Conservation (phyloP, 306 rosid species). For the Acacia crassicarpa region DNA sequence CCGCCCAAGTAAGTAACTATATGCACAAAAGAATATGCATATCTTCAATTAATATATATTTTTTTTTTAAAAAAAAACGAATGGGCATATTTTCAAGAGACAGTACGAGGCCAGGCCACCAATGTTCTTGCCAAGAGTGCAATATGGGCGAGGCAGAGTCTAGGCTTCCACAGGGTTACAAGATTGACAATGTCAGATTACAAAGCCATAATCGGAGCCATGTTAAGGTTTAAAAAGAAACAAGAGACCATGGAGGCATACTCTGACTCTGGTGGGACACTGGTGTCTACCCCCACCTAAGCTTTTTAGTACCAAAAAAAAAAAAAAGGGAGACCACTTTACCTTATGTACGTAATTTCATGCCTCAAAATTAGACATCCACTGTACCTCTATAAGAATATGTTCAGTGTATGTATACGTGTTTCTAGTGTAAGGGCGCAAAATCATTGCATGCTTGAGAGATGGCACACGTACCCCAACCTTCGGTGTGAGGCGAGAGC, state of each 20-base stretch:
- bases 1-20: not conserved
- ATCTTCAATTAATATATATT: not conserved
- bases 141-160: not conserved
- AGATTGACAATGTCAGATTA: slow-evolving; percentile 1
- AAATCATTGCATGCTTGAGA: slow-evolving; percentile 58
- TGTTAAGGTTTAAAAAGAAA: not conserved
- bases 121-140: slow-evolving; percentile 3
- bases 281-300: no score
- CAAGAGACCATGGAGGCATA: not conserved
- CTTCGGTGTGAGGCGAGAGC: slow-evolving; percentile 80
- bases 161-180: not conserved
- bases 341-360: slow-evolving; percentile 7
- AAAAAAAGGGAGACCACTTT: not conserved
- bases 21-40: not conserved
- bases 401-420: not conserved
- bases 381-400: slow-evolving; percentile 21
- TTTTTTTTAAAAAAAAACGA: no score
- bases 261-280: no score
- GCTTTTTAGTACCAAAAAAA: no score
- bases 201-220: not conserved
- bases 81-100: no score
- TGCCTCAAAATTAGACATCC: slow-evolving; percentile 68
- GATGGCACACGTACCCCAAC: slow-evolving; percentile 86
- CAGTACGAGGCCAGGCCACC: not conserved
- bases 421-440: slow-evolving; percentile 13